Percentiles rank a stretch among this genome's conserved stretches.
These are phyloP conservation scores for Whalleya microplaca DNA, from an alignment of 2,329 filamentous ascomycete species.

Conservation along the genomic window DNA sequence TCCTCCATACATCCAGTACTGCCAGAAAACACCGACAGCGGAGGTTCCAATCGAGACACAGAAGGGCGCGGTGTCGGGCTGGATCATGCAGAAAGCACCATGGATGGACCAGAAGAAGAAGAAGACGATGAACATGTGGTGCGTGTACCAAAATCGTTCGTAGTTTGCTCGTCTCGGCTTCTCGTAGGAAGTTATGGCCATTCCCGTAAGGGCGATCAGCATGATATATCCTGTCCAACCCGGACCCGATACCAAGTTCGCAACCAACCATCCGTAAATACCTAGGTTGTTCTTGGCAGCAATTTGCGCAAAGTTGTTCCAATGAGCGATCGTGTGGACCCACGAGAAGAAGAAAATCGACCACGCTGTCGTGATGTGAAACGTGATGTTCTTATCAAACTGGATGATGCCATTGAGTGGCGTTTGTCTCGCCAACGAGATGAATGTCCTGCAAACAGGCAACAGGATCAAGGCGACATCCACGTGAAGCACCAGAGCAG, in stretches of 20 bases:
- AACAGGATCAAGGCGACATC: constrained; percentile 80
- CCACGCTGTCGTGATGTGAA: constrained; percentile 84
- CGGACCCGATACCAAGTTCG: constrained; percentile 78
- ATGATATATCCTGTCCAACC: constrained; percentile 89
- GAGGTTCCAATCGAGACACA: constrained; percentile 69
- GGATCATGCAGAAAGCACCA: constrained; percentile 89
- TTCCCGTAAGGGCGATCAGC: constrained; percentile 76
- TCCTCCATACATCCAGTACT: constrained; percentile 87
- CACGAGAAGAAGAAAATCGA: constrained; percentile 88
- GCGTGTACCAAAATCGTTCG: constrained; percentile 89
- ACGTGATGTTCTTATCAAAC: constrained; percentile 88
- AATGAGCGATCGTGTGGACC: constrained; percentile 84
- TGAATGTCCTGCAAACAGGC: constrained; percentile 82
- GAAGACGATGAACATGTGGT: constrained; percentile 86
- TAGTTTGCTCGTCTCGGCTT: constrained; percentile 80
- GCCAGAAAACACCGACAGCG: constrained; percentile 80
- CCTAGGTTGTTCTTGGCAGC: constrained; percentile 76
- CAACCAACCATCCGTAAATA: constrained; percentile 75
- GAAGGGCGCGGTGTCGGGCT: constrained; percentile 79
- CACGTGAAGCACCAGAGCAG: constrained; percentile 78
- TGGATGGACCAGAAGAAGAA: constrained; percentile 92
- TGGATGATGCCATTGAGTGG: constrained; percentile 85
- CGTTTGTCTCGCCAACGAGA: constrained; percentile 79
- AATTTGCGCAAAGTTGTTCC: constrained; percentile 83
- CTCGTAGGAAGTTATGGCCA: constrained; percentile 77